phyloP scores from a whole-genome alignment of 805 yeast genomes.

The Ogataea sp. region DNA sequence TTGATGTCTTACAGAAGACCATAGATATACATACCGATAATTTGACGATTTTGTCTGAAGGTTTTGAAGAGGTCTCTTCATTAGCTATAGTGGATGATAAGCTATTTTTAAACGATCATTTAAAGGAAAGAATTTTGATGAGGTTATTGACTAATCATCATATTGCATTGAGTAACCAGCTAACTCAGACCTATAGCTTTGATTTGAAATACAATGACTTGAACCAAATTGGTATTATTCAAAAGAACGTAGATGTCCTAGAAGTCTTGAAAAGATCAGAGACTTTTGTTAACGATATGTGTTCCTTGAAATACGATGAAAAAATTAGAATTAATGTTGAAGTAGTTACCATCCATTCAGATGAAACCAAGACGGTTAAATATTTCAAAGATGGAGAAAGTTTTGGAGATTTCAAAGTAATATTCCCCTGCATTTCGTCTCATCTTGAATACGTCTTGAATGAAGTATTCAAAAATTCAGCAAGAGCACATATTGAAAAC shows the following conservation, averaged over 20 bases:
- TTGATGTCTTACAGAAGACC: constrained; percentile 45
- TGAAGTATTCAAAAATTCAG: constrained; percentile 81
- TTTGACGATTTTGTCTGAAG: constrained; percentile 71
- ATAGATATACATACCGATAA: constrained; percentile 80
- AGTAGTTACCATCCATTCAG: constrained; percentile 15
- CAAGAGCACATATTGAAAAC: constrained; percentile 81
- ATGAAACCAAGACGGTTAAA: constrained; percentile 26
- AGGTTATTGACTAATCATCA: constrained; percentile 84
- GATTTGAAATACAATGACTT: constrained; percentile 27
- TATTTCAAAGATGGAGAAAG: constrained; percentile 17
- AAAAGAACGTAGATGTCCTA: constrained; percentile 56
- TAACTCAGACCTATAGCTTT: constrained; percentile 21
- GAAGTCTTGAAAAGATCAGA: constrained; percentile 57
- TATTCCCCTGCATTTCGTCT: constrained; percentile 77
- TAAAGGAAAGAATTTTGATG: constrained; percentile 80
- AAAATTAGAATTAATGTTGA: constrained; percentile 54
- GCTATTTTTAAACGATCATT: constrained; percentile 61
- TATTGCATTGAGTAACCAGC: constrained; percentile 45
- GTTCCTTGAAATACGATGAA: constrained; percentile 76
- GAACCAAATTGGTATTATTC: constrained; percentile 56
- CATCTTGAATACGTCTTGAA: constrained; percentile 84
- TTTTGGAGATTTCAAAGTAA: constrained; percentile 20
- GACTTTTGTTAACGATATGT: constrained; percentile 74
- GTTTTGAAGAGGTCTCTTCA: constrained; percentile 54
- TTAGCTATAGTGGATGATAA: constrained; percentile 18